These are phyloP conservation scores for Schizosaccharomyces lindneri DNA, from an alignment of 805 yeast species.

Conservation along the genomic window DNA sequence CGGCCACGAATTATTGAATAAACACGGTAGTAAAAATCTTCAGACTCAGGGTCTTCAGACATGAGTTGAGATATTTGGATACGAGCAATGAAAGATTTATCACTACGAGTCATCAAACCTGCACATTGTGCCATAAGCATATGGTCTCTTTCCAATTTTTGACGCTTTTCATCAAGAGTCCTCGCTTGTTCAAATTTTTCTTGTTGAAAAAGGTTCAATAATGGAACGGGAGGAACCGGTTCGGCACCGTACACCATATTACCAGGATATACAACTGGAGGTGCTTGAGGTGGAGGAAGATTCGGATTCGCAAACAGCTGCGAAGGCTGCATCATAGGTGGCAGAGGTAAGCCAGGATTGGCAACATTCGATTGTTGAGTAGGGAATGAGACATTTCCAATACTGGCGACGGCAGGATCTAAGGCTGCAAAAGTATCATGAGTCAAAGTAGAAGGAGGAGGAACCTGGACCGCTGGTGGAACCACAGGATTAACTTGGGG, in stretches of 20 bases:
- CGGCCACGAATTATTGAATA: conserved; percentile 47
- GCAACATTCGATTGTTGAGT: not conserved
- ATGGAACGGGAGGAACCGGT: not conserved
- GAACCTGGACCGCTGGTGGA: not conserved
- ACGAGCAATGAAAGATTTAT: conserved; percentile 82
- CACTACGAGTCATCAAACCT: conserved; percentile 92
- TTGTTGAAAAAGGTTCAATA: conserved; percentile 1
- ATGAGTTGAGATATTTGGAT: conserved; percentile 87
- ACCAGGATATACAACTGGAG: not conserved
- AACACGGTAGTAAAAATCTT: conserved; percentile 89
- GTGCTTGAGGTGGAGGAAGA: not conserved
- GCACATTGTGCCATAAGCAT: conserved; percentile 42
- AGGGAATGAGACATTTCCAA: not conserved
- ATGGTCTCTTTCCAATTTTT: conserved; percentile 14
- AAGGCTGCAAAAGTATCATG: not conserved
- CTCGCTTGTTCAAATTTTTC: not conserved
- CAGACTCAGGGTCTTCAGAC: conserved; percentile 89
- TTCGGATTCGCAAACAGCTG: not conserved
- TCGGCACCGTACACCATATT: not conserved
- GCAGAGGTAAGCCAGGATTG: not conserved
- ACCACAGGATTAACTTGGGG: not conserved
- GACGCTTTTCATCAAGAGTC: not conserved
- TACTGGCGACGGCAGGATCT: not conserved
- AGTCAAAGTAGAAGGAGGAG: not conserved
- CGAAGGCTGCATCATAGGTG: not conserved